Base-by-base conservation (phyloP, 768 basidiomycete species). In the Pulveroboletus sp. region DNA sequence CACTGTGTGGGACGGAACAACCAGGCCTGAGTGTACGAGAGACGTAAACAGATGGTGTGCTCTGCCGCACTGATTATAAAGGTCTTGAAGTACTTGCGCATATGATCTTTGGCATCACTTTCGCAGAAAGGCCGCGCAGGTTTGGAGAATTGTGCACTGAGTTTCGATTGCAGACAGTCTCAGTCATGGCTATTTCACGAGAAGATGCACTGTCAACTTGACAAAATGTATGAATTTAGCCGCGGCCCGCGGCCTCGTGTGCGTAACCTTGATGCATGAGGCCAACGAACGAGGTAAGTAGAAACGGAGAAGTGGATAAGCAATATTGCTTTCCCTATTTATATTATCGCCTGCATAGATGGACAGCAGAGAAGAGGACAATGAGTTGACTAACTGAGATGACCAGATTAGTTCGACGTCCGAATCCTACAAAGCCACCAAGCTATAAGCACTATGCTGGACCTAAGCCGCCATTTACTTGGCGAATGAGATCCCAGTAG, bases 221-320 rank as follows among this genome's bases (percentile, higher is more conserved):
- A 21, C 37, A 30, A 28, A 24, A 15, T 28, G 6, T 9, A 14
- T 24, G 17, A 26, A 30, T 46, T 50, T 38, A 46, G 27, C 62
- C 47, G 48, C 24, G 51, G 53, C 0, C 55, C 57, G 57, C 62
- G 57, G 62, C 59, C 57, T 62, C 57, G 51, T 55, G 62, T 48
- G 4, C 5, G n/a, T 26, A 14, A 47, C 28, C 26, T 43, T 39
- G 46, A 54, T 47, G n/a, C 50, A 46, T 21, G 51, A 39, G 49
- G 50, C 32, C 21, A 31, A 47, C 39, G 7, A 49, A 51, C 33
- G 33, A 42, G 47, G 50, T 11, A 59, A 24, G 42, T 24, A 27
- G 50, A 28, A 47, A 50, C 54, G 40, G 54, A 17, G 24, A 54
- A 27, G 31, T 35, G 59, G 50, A 42, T 45, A 38, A 27, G 17